These are phyloP conservation scores for Acanthamoeba rhysodes DNA, from an alignment of 208 protist species.

Conservation along the genomic window DNA sequence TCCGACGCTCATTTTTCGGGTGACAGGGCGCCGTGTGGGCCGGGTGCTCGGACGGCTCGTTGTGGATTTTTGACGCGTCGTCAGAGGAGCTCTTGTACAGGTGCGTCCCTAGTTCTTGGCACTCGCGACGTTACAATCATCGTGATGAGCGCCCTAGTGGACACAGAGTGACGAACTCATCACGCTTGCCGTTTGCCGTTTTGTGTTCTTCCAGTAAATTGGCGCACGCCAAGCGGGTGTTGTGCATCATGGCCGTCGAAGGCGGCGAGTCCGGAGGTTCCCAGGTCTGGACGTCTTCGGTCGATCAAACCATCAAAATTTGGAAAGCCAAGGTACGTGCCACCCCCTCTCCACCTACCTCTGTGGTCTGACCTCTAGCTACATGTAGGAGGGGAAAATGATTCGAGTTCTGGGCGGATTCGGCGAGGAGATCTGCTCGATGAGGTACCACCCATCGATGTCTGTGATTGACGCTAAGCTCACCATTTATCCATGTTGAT, in stretches of 20 bases:
- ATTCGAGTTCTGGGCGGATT: constrained; percentile 32
- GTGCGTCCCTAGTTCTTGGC: neutral
- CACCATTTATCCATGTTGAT: no score
- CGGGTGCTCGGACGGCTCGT: neutral
- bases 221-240: constrained; percentile 10
- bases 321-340: constrained; percentile 53
- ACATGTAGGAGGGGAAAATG: constrained; percentile 25
- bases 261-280: neutral
- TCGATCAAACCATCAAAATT: constrained; percentile 54
- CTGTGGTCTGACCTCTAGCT: neutral
- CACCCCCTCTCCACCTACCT: no score
- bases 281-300: constrained; percentile 50
- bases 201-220: constrained; percentile 45
- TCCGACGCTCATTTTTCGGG: neutral
- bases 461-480: neutral
- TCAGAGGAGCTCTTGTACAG: constrained; percentile 27
- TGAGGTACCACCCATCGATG: neutral
- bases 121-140: no score
- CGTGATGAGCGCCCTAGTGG: neutral
- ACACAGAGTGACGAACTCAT: no score
- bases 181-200: no score
- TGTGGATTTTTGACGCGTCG: constrained; percentile 29
- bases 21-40: neutral
- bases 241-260: neutral
- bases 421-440: constrained; percentile 13